Base-by-base conservation (phyloP, 345 rosid species). In the Anastatica hierochuntica region DNA sequence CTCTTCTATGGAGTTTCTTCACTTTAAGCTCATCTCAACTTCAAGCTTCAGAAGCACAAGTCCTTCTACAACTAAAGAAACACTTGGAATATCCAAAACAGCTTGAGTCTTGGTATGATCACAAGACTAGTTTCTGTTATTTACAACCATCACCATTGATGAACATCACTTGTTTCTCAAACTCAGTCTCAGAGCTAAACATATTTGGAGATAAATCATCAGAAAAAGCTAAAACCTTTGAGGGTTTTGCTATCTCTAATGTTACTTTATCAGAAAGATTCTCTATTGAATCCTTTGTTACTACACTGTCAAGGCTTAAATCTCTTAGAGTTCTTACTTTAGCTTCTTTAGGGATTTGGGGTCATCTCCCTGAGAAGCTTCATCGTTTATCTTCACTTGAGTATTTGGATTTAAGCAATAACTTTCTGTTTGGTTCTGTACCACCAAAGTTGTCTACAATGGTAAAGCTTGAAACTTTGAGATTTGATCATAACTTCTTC, bases 341-440 rank as follows among this genome's bases (percentile, higher is more conserved):
- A 36, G 53, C 76, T 43, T 79, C 84, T 58, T 33, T 81, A 42
- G 94, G 94, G 27, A 79, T 84, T 34, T 84, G 94, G 94, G 94
- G 94, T 26, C 72, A 80, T 16, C 78, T 81, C 27, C 86, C 86
- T 9, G 84, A 76, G 70, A 84, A 84, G 49, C 81, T 84, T 43
- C 85, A 77, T 60, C 27, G 94, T 43, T 51, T 84, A 49, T 60
- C 63, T 49, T 67, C 79, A n/a, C 82, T 84, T n/a, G 84, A 81
- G 44, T 64, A 66, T 41, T 64, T 84, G 71, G 88, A 84, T 58
- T 76, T 84, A 64, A 77, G 85, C 29, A 64, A 80, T 24, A 84
- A 84, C 66, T 73, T 76, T 63, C 74, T 84, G 43, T 81, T 66
- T 48, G 88, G 88, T 39, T 68, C 80, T 3, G 64, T 84, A 23